phyloP scores from a whole-genome alignment of 2,329 filamentous ascomycete genomes.

The Mycogone perniciosa region DNA sequence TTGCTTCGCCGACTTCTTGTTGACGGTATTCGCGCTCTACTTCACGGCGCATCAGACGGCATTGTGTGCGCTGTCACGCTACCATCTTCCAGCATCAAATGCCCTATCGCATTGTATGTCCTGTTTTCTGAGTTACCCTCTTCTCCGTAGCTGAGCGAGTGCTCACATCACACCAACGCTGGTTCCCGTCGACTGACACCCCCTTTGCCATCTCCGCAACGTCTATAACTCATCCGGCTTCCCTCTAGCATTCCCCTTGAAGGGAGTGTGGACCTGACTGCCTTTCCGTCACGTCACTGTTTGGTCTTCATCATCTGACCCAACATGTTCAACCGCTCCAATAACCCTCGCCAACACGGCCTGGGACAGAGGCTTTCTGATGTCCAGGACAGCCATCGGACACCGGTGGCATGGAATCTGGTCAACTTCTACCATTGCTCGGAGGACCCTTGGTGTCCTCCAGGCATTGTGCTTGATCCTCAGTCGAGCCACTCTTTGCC shows the following conservation, averaged over 20 bases:
- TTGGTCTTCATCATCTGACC: neutral
- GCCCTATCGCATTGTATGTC: too few relatives aligned
- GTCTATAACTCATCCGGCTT: too few relatives aligned
- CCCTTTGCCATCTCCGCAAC: neutral
- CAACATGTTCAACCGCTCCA: neutral
- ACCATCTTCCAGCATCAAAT: too few relatives aligned
- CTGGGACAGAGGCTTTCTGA: neutral
- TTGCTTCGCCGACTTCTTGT: too few relatives aligned
- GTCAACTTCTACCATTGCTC: slow-evolving; percentile 32
- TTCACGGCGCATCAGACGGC: too few relatives aligned
- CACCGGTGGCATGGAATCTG: slow-evolving; percentile 18
- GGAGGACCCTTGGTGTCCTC: slow-evolving; percentile 40
- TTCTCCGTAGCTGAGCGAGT: too few relatives aligned
- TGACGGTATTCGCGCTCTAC: too few relatives aligned
- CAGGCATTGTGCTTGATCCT: slow-evolving; percentile 15
- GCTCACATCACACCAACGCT: slow-evolving; percentile 27
- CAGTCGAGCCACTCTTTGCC: neutral
- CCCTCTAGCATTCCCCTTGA: too few relatives aligned
- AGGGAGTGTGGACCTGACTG: too few relatives aligned
- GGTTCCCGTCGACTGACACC: slow-evolving; percentile 26
- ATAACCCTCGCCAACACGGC: neutral
- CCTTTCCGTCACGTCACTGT: neutral
- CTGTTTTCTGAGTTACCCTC: too few relatives aligned
- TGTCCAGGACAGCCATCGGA: slow-evolving; percentile 2
- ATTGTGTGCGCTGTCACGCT: too few relatives aligned